Conservation (phyloP, 2,329 filamentous ascomycete species). For the Periconia macrospinosa region DNA sequence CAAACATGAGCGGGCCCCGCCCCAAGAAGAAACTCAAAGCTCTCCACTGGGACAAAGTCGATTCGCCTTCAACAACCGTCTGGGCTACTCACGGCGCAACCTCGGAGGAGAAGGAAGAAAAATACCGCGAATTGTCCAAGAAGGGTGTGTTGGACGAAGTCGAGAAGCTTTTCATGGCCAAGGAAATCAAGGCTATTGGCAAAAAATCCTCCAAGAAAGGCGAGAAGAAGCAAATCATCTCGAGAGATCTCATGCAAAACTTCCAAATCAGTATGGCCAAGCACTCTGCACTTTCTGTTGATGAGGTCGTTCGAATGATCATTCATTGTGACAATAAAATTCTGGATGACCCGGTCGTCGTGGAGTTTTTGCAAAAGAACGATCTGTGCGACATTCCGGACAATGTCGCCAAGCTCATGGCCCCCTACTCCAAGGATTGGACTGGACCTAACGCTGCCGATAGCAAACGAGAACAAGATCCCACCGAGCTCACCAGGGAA, state of each 20-base stretch:
- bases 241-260: slow-evolving; percentile 67
- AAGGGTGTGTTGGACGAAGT: slow-evolving; percentile 98
- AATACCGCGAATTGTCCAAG: slow-evolving; percentile 88
- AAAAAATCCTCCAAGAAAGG: slow-evolving; percentile 73
- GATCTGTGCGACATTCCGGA: slow-evolving; percentile 92
- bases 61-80: slow-evolving; percentile 85
- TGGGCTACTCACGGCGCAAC: slow-evolving; percentile 88
- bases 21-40: slow-evolving; percentile 99
- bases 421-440: slow-evolving; percentile 95
- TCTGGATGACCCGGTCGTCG: slow-evolving; percentile 84
- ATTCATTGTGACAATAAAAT: slow-evolving; percentile 93
- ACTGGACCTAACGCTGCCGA: slow-evolving; percentile 81
- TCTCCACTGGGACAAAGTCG: slow-evolving; percentile 98
- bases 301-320: slow-evolving; percentile 88
- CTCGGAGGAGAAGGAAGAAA: slow-evolving; percentile 88
- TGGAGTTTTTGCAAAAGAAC: slow-evolving; percentile 94
- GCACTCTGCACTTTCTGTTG: slow-evolving; percentile 80
- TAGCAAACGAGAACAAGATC: slow-evolving; percentile 81
- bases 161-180: slow-evolving; percentile 95
- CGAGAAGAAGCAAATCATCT: slow-evolving; percentile 98
- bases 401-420: slow-evolving; percentile 87
- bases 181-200: slow-evolving; percentile 89
- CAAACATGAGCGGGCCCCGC: slow-evolving; percentile 76
- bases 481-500: slow-evolving; percentile 83
- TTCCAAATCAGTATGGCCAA: slow-evolving; percentile 82